A percentile compares a stretch with the other conserved stretches of the same genome.
Conservation (phyloP, 176 grass and related monocot species). For the Zizania latifolia region DNA sequence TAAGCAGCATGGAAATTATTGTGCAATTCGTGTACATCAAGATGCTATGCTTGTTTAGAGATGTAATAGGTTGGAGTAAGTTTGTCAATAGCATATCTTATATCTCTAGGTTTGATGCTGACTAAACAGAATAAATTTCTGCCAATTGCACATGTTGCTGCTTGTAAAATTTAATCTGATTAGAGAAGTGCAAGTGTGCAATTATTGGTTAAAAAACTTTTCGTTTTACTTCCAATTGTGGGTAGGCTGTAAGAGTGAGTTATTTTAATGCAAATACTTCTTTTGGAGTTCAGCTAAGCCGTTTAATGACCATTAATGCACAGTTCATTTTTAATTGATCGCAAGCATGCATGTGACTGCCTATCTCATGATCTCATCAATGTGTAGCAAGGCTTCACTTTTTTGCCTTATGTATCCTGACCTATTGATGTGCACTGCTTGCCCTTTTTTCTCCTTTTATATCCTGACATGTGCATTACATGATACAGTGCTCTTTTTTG, state of each 20-base stretch:
- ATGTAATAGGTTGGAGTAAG: neutral
- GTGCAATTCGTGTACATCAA: neutral
- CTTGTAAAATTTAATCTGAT: neutral
- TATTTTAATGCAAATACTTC: neutral
- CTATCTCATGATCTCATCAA: neutral
- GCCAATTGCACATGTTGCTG: neutral
- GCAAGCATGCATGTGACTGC: neutral
- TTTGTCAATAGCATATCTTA: neutral
- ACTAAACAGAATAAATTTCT: neutral
- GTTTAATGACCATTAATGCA: neutral
- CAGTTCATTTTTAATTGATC: neutral
- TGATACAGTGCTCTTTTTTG: constrained; percentile 10
- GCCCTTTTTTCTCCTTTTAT: neutral
- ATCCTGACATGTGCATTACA: neutral
- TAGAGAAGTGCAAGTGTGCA: neutral
- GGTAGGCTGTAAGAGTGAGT: neutral
- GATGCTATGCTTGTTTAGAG: neutral
- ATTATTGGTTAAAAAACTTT: neutral
- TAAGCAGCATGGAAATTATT: neutral
- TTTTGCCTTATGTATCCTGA: neutral
- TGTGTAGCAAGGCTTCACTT: neutral
- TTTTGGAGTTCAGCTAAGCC: neutral
- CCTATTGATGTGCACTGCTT: neutral
- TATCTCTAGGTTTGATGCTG: neutral
- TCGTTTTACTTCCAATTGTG: neutral